Evolutionary conservation across 225 moss, liverwort and hornwort genomes (phyloP), one percentile per base, ranked within the genome.

Genomic region (Rhytidiadelphus loreus): DNA sequence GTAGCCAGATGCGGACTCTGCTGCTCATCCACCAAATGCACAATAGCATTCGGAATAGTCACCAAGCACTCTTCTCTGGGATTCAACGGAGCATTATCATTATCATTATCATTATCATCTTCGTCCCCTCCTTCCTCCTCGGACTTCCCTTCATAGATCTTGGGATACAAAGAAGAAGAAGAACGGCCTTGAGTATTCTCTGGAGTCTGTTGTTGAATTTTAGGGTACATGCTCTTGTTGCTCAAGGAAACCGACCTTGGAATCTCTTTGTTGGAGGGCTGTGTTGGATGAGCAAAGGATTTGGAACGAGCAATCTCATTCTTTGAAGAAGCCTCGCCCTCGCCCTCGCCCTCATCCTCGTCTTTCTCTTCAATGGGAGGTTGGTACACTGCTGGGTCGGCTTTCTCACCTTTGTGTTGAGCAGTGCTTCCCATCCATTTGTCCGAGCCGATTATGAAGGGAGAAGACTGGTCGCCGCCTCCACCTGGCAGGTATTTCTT

Each of bases 371-470:
- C 85, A 8, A 44, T 9, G 10, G 88, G 63, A 32, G 85, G 87
- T 16, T 92, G 72, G 18, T 80, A 86, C 26, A 88, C 76, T 5
- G 32, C 83, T 25, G 92, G 81, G 16, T 89, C 84, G 13, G 89
- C 88, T 78, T 88, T 86, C 82, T 90, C 90, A 9, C 90, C 93
- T 78, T 88, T 93, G 87, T 92, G 88, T 18, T 94, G 82, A 12
- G 93, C 85, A 11, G 92, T 94, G 90, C 92, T 95, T 56, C 94
- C 88, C 87, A 96, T 95, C 96, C 95, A 98, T 88, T 93, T 91
- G 92, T 95, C 91, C 4, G 95, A 95, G n/a, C 98, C 96, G 12
- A 97, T 93, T 62, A 95, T 95, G 86, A 97, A 97, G 17, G 93
- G 94, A 15, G 84, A 87, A 81, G 93, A 92, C 15, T 39, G 86